Base-by-base conservation (phyloP, 805 yeast species). In the Metschnikowia sp. region DNA sequence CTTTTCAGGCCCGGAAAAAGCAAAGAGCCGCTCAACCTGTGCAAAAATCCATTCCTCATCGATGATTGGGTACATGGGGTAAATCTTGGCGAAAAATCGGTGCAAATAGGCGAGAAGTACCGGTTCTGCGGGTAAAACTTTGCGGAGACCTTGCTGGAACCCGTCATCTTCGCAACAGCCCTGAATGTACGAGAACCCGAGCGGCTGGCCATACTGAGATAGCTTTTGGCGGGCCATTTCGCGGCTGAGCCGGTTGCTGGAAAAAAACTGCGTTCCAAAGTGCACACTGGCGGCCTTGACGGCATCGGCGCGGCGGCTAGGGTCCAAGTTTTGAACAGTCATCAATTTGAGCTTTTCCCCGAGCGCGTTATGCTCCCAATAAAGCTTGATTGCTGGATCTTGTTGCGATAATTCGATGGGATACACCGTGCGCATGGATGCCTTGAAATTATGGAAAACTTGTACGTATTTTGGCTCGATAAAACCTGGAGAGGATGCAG, bases 301-400 rank as follows among this genome's bases (percentile, higher is more conserved):
- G 34, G 45, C 54, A 26, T 40, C 53, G 31, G 7, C 26, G 13
- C 42, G 42, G 26, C 32, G 32, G 13, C 34, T 33, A 5, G 40
- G 10, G 4, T 35, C 42, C 26, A 49, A 33, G 37, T 41, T 39
- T 29, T 47, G 55, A 37, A 49, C 34, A 22, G 55, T 51, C 47
- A 49, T 47, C 31, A 48, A 47, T 34, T 42, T 46, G 46, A 49
- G 26, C 31, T 49, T 44, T 28, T 51, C 46, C 10, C 40, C 33
- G 32, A 13, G 32, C 26, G 52, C 47, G n/a, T 43, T 38, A 32
- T 47, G 44, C 7, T 46, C 42, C 58, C 62, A 58, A 36, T 53
- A 54, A 7, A 53, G 33, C 19, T 43, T 37, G 9, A 52, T 45
- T 4, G 61, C 60, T 3, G 57, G 55, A 19, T 61, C 63, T 40